Evolutionary conservation across 768 basidiomycete species (phyloP).

Genomic region (Cyclocybe cylindracea): DNA sequence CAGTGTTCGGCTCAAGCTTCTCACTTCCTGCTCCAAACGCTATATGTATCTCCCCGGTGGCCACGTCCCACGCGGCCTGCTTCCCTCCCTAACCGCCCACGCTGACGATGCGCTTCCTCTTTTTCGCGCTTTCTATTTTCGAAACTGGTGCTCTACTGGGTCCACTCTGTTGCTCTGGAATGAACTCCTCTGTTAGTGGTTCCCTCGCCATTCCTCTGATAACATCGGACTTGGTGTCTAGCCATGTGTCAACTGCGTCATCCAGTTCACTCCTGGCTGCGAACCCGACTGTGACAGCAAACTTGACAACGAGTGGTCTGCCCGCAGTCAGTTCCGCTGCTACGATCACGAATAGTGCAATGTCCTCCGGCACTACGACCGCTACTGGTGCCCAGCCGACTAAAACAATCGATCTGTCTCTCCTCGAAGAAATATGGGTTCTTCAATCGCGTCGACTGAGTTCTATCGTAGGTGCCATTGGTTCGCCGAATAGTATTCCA

Average conservation of each 20-base stretch:
- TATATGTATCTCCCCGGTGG: too few species aligned
- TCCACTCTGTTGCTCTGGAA: constrained; percentile 3
- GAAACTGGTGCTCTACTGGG: constrained; percentile 14
- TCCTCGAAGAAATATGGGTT: constrained; percentile 18
- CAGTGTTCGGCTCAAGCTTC: too few species aligned
- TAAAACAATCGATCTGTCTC: constrained; percentile 17
- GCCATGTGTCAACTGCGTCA: too few species aligned
- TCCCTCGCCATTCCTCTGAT: neutral
- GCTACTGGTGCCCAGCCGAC: constrained; percentile 8
- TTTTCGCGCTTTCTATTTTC: constrained; percentile 15
- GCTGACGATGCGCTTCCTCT: constrained; percentile 14
- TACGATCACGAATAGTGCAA: neutral
- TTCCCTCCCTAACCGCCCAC: too few species aligned
- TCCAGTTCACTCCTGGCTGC: neutral
- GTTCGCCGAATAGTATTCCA: constrained; percentile 30
- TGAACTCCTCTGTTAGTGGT: neutral
- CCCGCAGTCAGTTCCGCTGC: neutral
- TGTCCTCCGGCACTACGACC: constrained; percentile 5
- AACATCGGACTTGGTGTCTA: neutral
- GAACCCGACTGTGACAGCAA: neutral
- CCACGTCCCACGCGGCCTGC: too few species aligned
- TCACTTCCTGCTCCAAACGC: too few species aligned
- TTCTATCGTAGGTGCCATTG: constrained; percentile 40
- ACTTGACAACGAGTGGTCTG: neutral
- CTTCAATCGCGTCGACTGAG: constrained; percentile 36